Conservation (phyloP, 2,329 filamentous ascomycete species). For the Aspergillus eucalypticola region DNA sequence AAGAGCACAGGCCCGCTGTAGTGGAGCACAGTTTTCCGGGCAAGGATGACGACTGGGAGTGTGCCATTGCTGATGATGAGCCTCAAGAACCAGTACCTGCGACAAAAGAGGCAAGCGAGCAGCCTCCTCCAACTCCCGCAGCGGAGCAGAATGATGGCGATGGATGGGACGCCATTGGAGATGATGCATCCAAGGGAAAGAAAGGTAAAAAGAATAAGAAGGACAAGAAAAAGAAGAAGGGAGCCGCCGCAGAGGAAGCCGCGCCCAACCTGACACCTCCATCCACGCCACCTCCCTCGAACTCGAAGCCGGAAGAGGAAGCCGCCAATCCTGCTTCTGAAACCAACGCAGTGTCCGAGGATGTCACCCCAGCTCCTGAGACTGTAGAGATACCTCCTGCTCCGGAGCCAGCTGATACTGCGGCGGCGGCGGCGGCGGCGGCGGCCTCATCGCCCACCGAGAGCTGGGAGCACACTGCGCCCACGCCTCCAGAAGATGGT, state of each 20-base stretch:
- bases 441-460: conserved; percentile 6
- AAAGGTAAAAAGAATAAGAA: conserved; percentile 33
- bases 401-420: conserved; percentile 6
- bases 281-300: conserved; percentile 37
- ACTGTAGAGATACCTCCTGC: background rate
- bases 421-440: background rate
- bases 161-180: conserved; percentile 4
- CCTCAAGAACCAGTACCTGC: conserved; percentile 3
- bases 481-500: conserved; percentile 13
- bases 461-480: conserved; percentile 15
- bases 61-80: conserved; percentile 11
- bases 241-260: conserved; percentile 26
- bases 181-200: conserved; percentile 18
- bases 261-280: conserved; percentile 39
- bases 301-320: conserved; percentile 16
- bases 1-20: background rate
- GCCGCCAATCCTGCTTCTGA: conserved; percentile 7
- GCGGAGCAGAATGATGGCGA: conserved; percentile 9
- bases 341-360: conserved; percentile 11
- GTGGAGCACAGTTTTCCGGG: background rate
- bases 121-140: conserved; percentile 1
- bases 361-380: background rate
- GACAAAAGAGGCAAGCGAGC: background rate
- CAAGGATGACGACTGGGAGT: conserved; percentile 7
- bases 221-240: conserved; percentile 31